Evolutionary conservation across 352 stramenopile genomes (phyloP).

Genomic region (Globisporangium yorkense): DNA sequence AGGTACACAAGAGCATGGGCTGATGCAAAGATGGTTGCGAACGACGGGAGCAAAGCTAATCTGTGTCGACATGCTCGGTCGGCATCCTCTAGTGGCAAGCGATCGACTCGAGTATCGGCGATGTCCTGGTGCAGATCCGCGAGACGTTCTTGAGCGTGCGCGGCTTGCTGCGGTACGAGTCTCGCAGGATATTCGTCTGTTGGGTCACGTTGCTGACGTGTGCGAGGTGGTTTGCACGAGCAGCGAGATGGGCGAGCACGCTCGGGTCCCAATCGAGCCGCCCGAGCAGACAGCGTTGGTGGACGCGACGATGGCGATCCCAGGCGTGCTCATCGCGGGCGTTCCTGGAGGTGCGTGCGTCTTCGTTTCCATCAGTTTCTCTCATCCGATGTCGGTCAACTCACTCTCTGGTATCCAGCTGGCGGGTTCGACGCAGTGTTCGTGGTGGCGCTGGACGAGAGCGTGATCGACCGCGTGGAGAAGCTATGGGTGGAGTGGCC

Average conservation of each 20-base stretch:
- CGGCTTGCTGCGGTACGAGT: conserved; percentile 61
- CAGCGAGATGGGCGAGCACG: conserved; percentile 85
- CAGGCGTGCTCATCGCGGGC: conserved; percentile 91
- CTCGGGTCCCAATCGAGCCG: conserved; percentile 92
- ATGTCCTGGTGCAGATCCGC: conserved; percentile 47
- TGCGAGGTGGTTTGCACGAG: neutral
- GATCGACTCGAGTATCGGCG: conserved; percentile 26
- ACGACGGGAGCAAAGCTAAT: neutral
- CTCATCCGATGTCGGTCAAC: neutral
- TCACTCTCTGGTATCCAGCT: conserved; percentile 31
- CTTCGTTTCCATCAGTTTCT: neutral
- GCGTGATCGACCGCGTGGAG: conserved; percentile 52
- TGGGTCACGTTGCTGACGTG: neutral
- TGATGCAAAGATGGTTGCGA: too few relatives aligned
- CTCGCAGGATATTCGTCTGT: neutral
- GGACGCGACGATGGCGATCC: conserved; percentile 89
- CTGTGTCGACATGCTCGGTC: neutral
- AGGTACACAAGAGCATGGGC: conserved; percentile 15
- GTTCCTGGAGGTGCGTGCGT: conserved; percentile 82
- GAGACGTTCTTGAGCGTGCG: conserved; percentile 78
- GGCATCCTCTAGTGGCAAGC: conserved; percentile 35
- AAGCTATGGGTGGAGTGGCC: conserved; percentile 70
- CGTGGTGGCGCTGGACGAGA: conserved; percentile 75
- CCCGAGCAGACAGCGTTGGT: conserved; percentile 88
- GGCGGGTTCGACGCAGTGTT: conserved; percentile 96